phyloP scores from a whole-genome alignment of 164 flowering plant genomes.

The Chimonanthus salicifolius region DNA sequence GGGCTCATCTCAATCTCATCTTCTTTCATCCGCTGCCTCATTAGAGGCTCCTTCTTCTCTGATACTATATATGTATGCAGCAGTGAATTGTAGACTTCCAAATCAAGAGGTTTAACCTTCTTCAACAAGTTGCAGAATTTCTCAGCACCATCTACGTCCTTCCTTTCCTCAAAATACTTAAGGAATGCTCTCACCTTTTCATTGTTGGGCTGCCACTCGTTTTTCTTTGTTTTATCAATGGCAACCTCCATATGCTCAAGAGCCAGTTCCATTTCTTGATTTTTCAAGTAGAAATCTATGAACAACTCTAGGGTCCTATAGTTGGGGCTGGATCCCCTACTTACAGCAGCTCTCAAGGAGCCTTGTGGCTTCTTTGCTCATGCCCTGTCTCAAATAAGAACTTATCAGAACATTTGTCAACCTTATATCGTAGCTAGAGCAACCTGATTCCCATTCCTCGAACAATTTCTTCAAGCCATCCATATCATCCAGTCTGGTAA shows the following conservation, averaged over 20 bases:
- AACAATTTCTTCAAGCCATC: conserved; percentile 35
- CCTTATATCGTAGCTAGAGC: conserved; percentile 43
- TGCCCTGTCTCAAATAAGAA: conserved; percentile 35
- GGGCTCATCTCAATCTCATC: conserved; percentile 41
- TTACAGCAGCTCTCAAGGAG: conserved; percentile 27
- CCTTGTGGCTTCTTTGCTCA: conserved; percentile 50
- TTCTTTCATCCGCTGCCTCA: conserved; percentile 39
- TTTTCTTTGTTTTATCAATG: conserved; percentile 17
- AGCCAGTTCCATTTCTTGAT: conserved; percentile 30
- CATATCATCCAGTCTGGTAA: conserved; percentile 41
- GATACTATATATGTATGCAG: conserved; percentile 48
- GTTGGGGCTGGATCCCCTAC: conserved; percentile 26
- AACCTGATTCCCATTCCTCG: conserved; percentile 56
- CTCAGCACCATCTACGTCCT: conserved; percentile 53
- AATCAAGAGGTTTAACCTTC: conserved; percentile 29
- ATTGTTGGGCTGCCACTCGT: conserved; percentile 37
- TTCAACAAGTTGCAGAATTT: conserved; percentile 44
- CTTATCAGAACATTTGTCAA: conserved; percentile 31
- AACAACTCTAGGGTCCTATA: conserved; percentile 34
- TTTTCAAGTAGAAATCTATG: conserved; percentile 39
- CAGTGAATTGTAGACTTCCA: conserved; percentile 25
- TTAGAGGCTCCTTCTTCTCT: conserved; percentile 32
- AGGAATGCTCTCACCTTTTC: conserved; percentile 33
- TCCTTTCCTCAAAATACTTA: conserved; percentile 31
- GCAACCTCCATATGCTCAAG: conserved; percentile 35